phyloP scores from a whole-genome alignment of 2,329 filamentous ascomycete genomes.

The Diaporthe helianthi region DNA sequence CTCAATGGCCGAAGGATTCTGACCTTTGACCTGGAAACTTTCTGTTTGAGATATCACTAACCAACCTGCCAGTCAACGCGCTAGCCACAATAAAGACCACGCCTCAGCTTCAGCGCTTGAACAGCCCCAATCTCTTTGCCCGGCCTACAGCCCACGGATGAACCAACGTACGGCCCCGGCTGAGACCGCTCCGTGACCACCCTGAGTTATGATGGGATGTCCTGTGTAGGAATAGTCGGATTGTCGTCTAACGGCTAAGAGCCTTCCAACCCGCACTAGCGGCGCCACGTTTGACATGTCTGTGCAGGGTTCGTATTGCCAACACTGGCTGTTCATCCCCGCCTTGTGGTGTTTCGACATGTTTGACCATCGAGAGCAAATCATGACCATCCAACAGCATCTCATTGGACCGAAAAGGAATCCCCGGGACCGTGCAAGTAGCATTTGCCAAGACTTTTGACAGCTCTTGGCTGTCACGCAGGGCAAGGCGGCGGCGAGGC shows the following conservation, averaged over 20 bases:
- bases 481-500: background rate
- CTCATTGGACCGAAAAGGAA: background rate
- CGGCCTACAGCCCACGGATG: constrained; percentile 15
- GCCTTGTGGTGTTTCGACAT: constrained; percentile 11
- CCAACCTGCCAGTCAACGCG: background rate
- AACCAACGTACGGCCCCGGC: constrained; percentile 18
- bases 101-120: constrained; percentile 8
- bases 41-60: constrained; percentile 20
- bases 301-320: constrained; percentile 27
- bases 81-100: constrained; percentile 5
- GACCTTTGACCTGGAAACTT: background rate
- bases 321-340: constrained; percentile 20
- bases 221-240: background rate
- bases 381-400: background rate
- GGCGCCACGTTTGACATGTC: constrained; percentile 20
- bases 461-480: constrained; percentile 25
- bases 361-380: constrained; percentile 9
- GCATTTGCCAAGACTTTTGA: constrained; percentile 25
- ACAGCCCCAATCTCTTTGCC: background rate
- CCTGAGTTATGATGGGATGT: background rate
- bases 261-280: constrained; percentile 7
- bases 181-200: constrained; percentile 18
- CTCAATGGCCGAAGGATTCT: background rate
- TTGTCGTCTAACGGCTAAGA: constrained; percentile 17
- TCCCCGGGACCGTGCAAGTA: background rate